Evolutionary conservation across 306 rosid species (phyloP), one percentile per base, ranked within the genome.

Genomic region (Lathyrus aphaca): DNA sequence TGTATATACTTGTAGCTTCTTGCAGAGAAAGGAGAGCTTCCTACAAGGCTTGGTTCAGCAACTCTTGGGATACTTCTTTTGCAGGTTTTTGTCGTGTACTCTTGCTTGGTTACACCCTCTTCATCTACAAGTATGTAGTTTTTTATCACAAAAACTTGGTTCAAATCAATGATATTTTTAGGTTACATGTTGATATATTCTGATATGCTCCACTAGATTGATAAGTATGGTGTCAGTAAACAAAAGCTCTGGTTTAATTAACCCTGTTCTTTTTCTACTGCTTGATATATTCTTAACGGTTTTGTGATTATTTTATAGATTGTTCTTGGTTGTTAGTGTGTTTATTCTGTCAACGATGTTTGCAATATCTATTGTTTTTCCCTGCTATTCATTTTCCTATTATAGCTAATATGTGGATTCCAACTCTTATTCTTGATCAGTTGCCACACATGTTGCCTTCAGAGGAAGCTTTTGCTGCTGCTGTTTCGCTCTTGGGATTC

Each of bases 391-490:
- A 23, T 23, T 23, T 23, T 23, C 3, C 25, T 23, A 1, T 1
- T 23, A 23, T 23, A 23, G 25, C 25, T 23, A 23, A 39, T 60
- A 50, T 54, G 15, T 78, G 12, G 68, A 56, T 71, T 44, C 48
- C 71, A 56, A 60, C 64, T 69, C 50, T 63, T 82, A 45, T 71
- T 84, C 79, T 81, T 91, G 71, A 61, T 71, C 88, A 95, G 99
- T 79, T 95, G 80, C 99, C 99, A 7, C 99, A 95, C 82, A 95
- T 91, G 99, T 68, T 95, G 85, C 99, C 97, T 13, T 89, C 97
- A 37, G 99, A 87, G 86, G 92, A 91, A 73, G 97, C 96, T 77
- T 95, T 95, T 84, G 96, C 95, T 68, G 92, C 97, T 69, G 99
- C 96, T 73, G 96, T 74, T 81, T 91, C 97, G 96, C 97, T 45